Evolutionary conservation across 352 stramenopile species (phyloP), one percentile per base, ranked within the genome.

Genomic region (Pythium grandisporangium): DNA sequence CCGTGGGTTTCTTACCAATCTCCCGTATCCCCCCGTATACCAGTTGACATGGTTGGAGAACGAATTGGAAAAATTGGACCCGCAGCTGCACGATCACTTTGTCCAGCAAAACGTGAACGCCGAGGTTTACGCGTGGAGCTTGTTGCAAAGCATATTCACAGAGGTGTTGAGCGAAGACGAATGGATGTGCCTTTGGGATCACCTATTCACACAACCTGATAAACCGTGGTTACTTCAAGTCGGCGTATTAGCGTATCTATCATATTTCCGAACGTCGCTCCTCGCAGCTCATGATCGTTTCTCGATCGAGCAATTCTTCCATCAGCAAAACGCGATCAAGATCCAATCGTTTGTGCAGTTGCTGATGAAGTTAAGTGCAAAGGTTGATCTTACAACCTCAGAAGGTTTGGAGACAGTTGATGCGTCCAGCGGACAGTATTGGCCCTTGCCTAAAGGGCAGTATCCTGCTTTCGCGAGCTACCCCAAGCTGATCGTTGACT

Each of bases 121-220:
- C 7, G 75, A 90, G 27, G 36, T 72, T 1, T 95, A 79, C 37
- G 79, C 57, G 19, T 96, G 85, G 86, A 86, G 79, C 41, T 61
- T 97, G 27, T 66, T 96, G 5, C 70, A 84, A 40, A 84, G 74
- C 12, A 63, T 92, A 33, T 95, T 96, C 49, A 93, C 76, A 0
- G 85, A 96, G 59, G 85, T 95, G 2, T 48, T 97, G 30, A 80
- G 55, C 35, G 73, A 90, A 46, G 63, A 84, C 30, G 78, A 95
- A 45, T 97, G 86, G 86, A 64, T 95, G 34, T 67, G 62, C 30
- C 51, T 97, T 14, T 95, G 81, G 79, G 88, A 96, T 40, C 63
- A 94, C 45, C 37, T 97, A 1, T 69, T 96, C 21, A 81, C 85
- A 13, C 68, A 63, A 21, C 57, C 68, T 6, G 58, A 92, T 14